A percentile compares a stretch with the other conserved stretches of the same genome.
phyloP scores from a whole-genome alignment of 2,329 filamentous ascomycete genomes.

The Xylariaceae sp. region DNA sequence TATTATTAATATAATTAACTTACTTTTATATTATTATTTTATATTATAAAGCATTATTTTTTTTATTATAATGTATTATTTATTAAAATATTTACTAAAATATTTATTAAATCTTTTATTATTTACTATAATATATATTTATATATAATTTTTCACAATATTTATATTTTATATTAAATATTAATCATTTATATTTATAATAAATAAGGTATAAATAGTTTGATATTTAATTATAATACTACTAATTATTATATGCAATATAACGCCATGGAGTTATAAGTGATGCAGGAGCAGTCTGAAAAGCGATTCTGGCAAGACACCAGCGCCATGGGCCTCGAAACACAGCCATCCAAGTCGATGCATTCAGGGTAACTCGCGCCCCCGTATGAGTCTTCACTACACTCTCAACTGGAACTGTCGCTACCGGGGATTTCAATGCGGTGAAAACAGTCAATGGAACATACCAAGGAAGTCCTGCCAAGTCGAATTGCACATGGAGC shows the following conservation, averaged over 20 bases:
- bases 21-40: not conserved
- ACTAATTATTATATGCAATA: constrained; percentile 1
- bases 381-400: not conserved
- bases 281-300: too few species aligned
- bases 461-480: not conserved
- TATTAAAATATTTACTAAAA: not conserved
- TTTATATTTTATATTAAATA: too few species aligned
- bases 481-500: not conserved
- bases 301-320: too few species aligned
- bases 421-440: not conserved
- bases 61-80: not conserved
- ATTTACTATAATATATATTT: too few species aligned
- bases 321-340: too few species aligned
- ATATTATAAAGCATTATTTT: not conserved
- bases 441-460: not conserved
- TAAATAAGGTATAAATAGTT: not conserved
- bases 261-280: too few species aligned
- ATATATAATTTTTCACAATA: not conserved
- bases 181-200: not conserved
- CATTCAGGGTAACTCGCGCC: too few species aligned
- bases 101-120: too few species aligned
- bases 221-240: not conserved
- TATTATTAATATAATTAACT: not conserved
- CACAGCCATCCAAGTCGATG: too few species aligned
- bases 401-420: not conserved